Conservation (phyloP, 257 asterid genomes). For the Sherardia arvensis region DNA sequence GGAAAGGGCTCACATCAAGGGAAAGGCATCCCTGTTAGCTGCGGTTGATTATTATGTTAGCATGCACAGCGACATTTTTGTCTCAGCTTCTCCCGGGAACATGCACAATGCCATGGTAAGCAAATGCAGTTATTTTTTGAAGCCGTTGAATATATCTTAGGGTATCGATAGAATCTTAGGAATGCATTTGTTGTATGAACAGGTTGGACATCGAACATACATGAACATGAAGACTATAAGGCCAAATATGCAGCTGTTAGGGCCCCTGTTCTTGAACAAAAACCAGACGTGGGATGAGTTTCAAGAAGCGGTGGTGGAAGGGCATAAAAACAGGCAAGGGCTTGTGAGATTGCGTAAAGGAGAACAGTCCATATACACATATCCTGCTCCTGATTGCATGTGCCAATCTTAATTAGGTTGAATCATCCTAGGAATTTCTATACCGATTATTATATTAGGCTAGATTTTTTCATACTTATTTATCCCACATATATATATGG, state of each 20-base stretch:
- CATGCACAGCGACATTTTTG: conserved; percentile 88
- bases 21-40: conserved; percentile 88
- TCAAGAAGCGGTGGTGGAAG: conserved; percentile 49
- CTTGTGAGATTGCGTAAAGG: conserved; percentile 63
- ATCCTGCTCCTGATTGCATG: conserved; percentile 97
- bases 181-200: neutral
- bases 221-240: conserved; percentile 51
- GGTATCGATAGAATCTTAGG: neutral
- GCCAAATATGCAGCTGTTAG: conserved; percentile 81
- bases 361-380: conserved; percentile 68
- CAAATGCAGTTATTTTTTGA: neutral
- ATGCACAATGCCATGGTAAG: conserved; percentile 97
- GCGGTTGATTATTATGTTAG: conserved; percentile 94
- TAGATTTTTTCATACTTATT: neutral
- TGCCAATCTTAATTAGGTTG: conserved; percentile 50
- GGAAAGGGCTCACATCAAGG: conserved; percentile 74
- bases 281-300: conserved; percentile 72
- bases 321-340: conserved; percentile 81
- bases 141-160: neutral
- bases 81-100: conserved; percentile 96
- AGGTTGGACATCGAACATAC: conserved; percentile 22
- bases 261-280: conserved; percentile 86
- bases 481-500: neutral
- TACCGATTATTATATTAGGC: neutral
- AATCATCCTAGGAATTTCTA: neutral